Evolutionary conservation across 2,329 filamentous ascomycete species (phyloP).

Genomic region (Penicillium polonicum): DNA sequence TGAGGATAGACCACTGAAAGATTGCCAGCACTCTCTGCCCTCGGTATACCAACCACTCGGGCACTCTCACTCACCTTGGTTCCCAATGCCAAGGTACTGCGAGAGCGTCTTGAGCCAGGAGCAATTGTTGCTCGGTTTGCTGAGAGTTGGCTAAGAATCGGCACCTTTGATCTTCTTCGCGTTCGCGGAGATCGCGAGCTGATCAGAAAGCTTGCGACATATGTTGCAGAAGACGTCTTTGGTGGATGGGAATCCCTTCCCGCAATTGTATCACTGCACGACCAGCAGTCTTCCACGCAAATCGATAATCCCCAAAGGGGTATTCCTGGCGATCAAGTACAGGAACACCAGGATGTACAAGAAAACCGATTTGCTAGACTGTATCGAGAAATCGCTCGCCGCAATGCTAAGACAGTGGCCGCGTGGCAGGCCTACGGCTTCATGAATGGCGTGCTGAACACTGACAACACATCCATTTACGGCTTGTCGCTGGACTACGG

Average conservation of each 20-base stretch:
- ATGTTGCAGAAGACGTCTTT: constrained; percentile 84
- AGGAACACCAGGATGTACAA: constrained; percentile 66
- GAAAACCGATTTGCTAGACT: constrained; percentile 86
- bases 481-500: constrained; percentile 93
- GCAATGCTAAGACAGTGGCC: constrained; percentile 85
- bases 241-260: constrained; percentile 84
- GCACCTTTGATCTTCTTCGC: constrained; percentile 92
- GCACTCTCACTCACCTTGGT: constrained; percentile 79
- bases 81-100: constrained; percentile 68
- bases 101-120: constrained; percentile 82
- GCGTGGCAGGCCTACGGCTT: constrained; percentile 99
- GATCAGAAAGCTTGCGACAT: constrained; percentile 73
- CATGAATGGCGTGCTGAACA: constrained; percentile 97
- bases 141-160: constrained; percentile 84
- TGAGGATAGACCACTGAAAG: background rate
- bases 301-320: constrained; percentile 51
- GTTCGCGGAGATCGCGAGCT: constrained; percentile 74
- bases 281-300: constrained; percentile 39
- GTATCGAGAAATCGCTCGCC: constrained; percentile 80
- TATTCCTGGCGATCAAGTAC: constrained; percentile 57
- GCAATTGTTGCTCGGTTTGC: constrained; percentile 92
- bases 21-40: constrained; percentile 64
- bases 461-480: constrained; percentile 90
- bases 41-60: constrained; percentile 81
- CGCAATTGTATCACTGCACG: constrained; percentile 48